Base-by-base conservation (phyloP, 1,284 basidiomycete genomes). In the Rhodotorula sp. region DNA sequence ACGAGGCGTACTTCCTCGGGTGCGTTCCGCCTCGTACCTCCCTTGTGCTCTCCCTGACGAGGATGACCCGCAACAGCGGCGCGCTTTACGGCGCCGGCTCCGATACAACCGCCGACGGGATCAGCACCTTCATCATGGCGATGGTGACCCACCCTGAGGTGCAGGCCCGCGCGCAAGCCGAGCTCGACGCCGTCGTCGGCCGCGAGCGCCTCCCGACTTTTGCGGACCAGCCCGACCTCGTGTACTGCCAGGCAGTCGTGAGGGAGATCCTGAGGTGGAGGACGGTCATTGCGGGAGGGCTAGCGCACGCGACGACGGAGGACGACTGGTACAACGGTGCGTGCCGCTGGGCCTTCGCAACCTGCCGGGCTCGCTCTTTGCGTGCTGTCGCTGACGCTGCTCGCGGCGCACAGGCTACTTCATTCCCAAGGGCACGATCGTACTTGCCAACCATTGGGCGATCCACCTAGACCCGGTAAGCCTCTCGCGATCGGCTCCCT, bases 221-320 rank as follows among this genome's bases (percentile, higher is more conserved):
- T 50, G 67, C 66, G 19, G 81, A 82, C 55, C 60, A 80, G 53
- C 70, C 75, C 27, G 69, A 74, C 17, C 61, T 82, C 25, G 73
- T 78, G 21, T 81, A 79, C 65, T 74, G 80, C 34, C 64, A 71
- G 19, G 81, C 81, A 0, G 70, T 79, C 29, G 71, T 81, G 10
- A 71, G 78, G 44, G 81, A 82, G 64, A 72, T 75, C 17, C 58
- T 81, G 57, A 69, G 81, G 22, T 82, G 81, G 80, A 69, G 81
- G 53, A 78, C 81, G 17, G 76, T 80, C 55, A 78, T 78, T 51
- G 78, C 81, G 0, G 80, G 81, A 17, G 79, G 81, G 4, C 55
- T 73, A 25, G 72, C 72, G 12, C 79, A 81, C 61, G 63, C 66
- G 27, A 76, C 78, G 22, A 80, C 78, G 27, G 69, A 79, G 53